Evolutionary conservation across 768 basidiomycete species (phyloP).

Genomic region (Amanita molliuscula): DNA sequence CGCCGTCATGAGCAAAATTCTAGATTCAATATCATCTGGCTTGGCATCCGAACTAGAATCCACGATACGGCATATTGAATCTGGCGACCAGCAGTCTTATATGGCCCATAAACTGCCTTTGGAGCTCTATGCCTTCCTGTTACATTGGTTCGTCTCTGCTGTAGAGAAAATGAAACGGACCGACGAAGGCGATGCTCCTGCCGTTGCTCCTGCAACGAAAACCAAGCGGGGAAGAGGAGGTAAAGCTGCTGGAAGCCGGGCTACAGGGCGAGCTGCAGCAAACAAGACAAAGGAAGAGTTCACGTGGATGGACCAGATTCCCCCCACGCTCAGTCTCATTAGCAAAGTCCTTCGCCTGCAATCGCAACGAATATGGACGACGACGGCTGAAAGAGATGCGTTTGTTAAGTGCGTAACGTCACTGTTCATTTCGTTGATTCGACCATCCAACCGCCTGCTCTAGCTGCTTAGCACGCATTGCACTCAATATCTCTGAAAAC

Average conservation of each 20-base stretch:
- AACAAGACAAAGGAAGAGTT: constrained; percentile 43
- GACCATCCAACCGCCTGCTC: background rate
- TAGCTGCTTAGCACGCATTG: constrained; percentile 83
- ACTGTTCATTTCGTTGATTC: background rate
- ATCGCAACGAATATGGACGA: constrained; percentile 83
- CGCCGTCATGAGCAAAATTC: constrained; percentile 67
- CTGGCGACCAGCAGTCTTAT: constrained; percentile 53
- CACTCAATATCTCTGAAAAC: constrained; percentile 77
- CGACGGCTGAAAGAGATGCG: constrained; percentile 73
- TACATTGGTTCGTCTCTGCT: constrained; percentile 83
- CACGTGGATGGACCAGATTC: constrained; percentile 75
- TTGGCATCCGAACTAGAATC: constrained; percentile 65
- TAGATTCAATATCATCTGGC: constrained; percentile 79
- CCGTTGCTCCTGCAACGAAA: constrained; percentile 26
- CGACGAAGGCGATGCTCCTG: constrained; percentile 35
- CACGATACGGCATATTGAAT: constrained; percentile 57
- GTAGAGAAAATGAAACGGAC: constrained; percentile 66
- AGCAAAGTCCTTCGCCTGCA: constrained; percentile 56
- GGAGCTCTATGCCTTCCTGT: constrained; percentile 86
- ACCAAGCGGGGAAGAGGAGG: constrained; percentile 50
- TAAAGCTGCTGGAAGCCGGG: constrained; percentile 30
- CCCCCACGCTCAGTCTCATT: constrained; percentile 57
- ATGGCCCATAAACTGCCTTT: constrained; percentile 60
- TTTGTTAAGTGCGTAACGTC: constrained; percentile 62
- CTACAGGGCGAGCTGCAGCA: constrained; percentile 24